These are phyloP conservation scores for Lodderomyces jiufengensis DNA, from an alignment of 1,139 yeast species.

Conservation along the genomic window DNA sequence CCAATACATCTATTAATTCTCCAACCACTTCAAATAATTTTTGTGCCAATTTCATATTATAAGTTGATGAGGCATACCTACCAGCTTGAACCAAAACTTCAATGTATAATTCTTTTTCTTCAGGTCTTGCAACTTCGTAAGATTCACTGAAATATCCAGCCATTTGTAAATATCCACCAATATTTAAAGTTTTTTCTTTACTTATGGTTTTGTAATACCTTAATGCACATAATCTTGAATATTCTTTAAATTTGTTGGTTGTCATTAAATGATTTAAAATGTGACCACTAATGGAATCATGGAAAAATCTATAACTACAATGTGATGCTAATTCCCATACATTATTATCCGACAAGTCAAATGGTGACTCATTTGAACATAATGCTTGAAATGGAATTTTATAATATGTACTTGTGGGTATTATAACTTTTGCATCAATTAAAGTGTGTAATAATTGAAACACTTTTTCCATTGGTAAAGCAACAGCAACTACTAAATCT, in stretches of 20 bases:
- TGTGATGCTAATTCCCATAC: constrained; percentile 35
- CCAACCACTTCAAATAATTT: constrained; percentile 30
- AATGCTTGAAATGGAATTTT: constrained; percentile 46
- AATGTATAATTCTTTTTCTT: constrained; percentile 27
- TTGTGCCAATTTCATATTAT: constrained; percentile 30
- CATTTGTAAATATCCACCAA: constrained; percentile 28
- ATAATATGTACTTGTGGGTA: constrained; percentile 43
- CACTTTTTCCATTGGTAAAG: constrained; percentile 24
- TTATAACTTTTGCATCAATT: constrained; percentile 30
- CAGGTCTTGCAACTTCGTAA: constrained; percentile 21
- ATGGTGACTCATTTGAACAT: constrained; percentile 31
- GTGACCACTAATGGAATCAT: constrained; percentile 30
- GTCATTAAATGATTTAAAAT: constrained; percentile 25
- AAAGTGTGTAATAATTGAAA: constrained; percentile 32
- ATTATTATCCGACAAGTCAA: constrained; percentile 34
- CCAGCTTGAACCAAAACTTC: constrained; percentile 37
- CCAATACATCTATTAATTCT: constrained; percentile 20
- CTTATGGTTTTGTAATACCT: constrained; percentile 29
- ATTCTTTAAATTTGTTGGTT: constrained; percentile 25
- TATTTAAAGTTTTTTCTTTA: constrained; percentile 18
- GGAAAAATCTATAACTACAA: constrained; percentile 33
- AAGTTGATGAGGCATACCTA: constrained; percentile 32
- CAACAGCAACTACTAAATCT: constrained; percentile 41
- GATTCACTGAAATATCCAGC: constrained; percentile 34
- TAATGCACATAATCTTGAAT: constrained; percentile 43